Evolutionary conservation across 2,329 filamentous ascomycete genomes (phyloP).

Genomic region (Penicillium vulpinum): DNA sequence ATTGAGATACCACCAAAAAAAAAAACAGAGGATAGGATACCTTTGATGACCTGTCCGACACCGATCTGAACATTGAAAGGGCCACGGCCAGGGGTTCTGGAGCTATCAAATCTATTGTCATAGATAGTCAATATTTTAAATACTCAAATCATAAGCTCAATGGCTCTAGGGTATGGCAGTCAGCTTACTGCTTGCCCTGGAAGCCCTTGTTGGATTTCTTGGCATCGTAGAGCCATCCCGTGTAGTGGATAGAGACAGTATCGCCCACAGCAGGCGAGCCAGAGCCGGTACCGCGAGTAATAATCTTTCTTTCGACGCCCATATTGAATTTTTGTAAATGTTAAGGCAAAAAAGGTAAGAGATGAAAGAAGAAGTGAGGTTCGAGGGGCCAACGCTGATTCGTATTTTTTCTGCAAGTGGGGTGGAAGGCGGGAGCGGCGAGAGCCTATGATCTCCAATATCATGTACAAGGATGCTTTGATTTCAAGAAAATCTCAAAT

Average conservation of each 20-base stretch:
- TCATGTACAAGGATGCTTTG: background rate
- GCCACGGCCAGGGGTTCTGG: slow-evolving; percentile 63
- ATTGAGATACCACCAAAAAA: background rate
- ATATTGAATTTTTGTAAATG: slow-evolving; percentile 10
- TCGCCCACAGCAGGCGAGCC: slow-evolving; percentile 65
- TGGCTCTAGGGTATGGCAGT: background rate
- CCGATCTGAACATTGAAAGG: slow-evolving; percentile 78
- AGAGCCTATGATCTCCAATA: background rate
- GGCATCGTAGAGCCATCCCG: slow-evolving; percentile 75
- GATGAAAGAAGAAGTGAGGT: slow-evolving; percentile 8
- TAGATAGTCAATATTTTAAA: background rate
- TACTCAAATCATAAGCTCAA: background rate
- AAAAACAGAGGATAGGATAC: slow-evolving; percentile 50
- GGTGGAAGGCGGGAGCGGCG: slow-evolving; percentile 3
- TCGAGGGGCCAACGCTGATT: slow-evolving; percentile 15
- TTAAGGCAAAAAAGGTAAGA: background rate
- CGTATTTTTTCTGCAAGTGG: slow-evolving; percentile 17
- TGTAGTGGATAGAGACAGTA: slow-evolving; percentile 83
- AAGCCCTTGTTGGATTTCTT: slow-evolving; percentile 59
- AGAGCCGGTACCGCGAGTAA: slow-evolving; percentile 56
- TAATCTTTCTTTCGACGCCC: slow-evolving; percentile 25
- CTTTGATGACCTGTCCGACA: slow-evolving; percentile 79
- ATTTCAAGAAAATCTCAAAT: background rate
- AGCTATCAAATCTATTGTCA: slow-evolving; percentile 76
- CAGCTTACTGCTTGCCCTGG: slow-evolving; percentile 67